Percentiles rank a stretch among this genome's conserved stretches.
Conservation (phyloP, 2,329 filamentous ascomycete species). For the Aspergillus quadricinctus region DNA sequence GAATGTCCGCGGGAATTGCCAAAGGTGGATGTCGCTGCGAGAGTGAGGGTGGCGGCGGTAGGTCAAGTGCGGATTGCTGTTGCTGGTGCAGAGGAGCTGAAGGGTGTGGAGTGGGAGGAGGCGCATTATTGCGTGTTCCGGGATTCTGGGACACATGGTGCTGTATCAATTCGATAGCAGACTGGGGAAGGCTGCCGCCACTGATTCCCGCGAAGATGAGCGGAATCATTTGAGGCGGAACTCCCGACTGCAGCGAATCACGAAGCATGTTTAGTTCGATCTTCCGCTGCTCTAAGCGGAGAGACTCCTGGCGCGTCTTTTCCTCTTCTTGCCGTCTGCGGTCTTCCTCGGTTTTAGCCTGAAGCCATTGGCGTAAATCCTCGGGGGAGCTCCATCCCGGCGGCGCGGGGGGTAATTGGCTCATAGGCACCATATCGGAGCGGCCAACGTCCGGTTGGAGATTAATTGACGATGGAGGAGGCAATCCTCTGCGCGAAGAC, state of each 20-base stretch:
- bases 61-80: conserved; percentile 8
- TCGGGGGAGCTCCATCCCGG: conserved; percentile 66
- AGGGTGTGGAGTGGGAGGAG: conserved; percentile 20
- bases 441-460: conserved; percentile 38
- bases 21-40: conserved; percentile 18
- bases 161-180: conserved; percentile 64
- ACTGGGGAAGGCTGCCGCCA: conserved; percentile 57
- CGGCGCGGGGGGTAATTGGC: conserved; percentile 59
- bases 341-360: conserved; percentile 70
- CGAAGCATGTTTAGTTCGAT: conserved; percentile 69
- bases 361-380: conserved; percentile 66
- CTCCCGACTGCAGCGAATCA: conserved; percentile 63
- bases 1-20: conserved; percentile 12
- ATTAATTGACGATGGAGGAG: conserved; percentile 63
- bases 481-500: conserved; percentile 64
- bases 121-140: conserved; percentile 16
- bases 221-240: conserved; percentile 70
- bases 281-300: conserved; percentile 67
- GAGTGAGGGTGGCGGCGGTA: conserved; percentile 12
- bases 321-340: conserved; percentile 63
- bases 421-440: conserved; percentile 38
- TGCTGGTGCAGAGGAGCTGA: conserved; percentile 15
- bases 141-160: conserved; percentile 53
- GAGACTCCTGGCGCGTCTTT: conserved; percentile 57
- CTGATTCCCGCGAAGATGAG: conserved; percentile 70